Percentiles rank a stretch among this genome's conserved stretches.
Evolutionary conservation across 441 rosid genomes (phyloP).

Genomic region (Cnidoscolus chayamansa): DNA sequence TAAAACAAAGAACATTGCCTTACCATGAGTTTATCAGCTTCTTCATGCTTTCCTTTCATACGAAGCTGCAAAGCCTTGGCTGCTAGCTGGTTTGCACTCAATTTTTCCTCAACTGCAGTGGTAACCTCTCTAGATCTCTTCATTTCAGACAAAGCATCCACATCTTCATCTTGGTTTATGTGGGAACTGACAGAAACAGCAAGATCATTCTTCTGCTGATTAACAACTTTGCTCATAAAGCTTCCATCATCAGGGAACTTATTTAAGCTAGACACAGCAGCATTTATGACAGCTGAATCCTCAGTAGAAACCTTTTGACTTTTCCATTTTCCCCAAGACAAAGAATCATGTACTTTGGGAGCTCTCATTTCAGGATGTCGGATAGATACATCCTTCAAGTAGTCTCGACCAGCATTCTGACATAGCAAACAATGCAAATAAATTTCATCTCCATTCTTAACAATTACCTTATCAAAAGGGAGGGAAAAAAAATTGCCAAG

Average conservation of each 20-base stretch:
- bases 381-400: slow-evolving; percentile 55
- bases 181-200: slow-evolving; percentile 28
- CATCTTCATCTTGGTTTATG: slow-evolving; percentile 27
- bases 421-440: background rate
- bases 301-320: slow-evolving; percentile 35
- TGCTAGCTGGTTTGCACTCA: slow-evolving; percentile 72
- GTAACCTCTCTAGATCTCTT: slow-evolving; percentile 29
- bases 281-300: slow-evolving; percentile 50
- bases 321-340: slow-evolving; percentile 72
- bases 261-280: slow-evolving; percentile 58
- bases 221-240: slow-evolving; percentile 54
- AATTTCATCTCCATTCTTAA: background rate
- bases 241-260: slow-evolving; percentile 73
- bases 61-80: slow-evolving; percentile 90
- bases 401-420: slow-evolving; percentile 47
- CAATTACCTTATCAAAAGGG: background rate
- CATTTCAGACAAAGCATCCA: slow-evolving; percentile 24
- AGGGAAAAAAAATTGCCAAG: background rate
- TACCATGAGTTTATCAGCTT: slow-evolving; percentile 79
- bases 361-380: slow-evolving; percentile 57
- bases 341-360: slow-evolving; percentile 59
- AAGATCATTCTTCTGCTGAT: slow-evolving; percentile 35
- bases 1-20: slow-evolving; percentile 12
- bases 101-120: slow-evolving; percentile 29
- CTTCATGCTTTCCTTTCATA: slow-evolving; percentile 76